Percentiles rank a stretch among this genome's conserved stretches.
These are phyloP conservation scores for Neurospora crassa DNA, from an alignment of 2,329 filamentous ascomycete species.

Conservation along the genomic window DNA sequence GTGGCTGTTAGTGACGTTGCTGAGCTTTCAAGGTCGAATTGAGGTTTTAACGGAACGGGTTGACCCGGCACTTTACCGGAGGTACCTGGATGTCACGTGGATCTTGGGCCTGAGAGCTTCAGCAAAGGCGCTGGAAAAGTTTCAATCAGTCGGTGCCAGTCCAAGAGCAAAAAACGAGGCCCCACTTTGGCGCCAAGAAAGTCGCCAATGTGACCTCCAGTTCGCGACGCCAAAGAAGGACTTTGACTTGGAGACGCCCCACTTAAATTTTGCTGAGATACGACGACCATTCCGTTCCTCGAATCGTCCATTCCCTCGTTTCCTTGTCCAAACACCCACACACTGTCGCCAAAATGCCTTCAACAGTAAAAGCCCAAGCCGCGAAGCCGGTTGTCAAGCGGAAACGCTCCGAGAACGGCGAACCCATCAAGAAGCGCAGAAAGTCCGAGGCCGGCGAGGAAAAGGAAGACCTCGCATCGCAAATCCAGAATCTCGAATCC, in stretches of 20 bases:
- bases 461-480: slow-evolving; percentile 44
- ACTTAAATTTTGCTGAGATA: slow-evolving; percentile 11
- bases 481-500: slow-evolving; percentile 66
- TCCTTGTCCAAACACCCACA: not conserved
- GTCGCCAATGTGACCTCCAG: not conserved
- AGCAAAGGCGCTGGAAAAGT: slow-evolving; percentile 4
- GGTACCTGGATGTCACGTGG: slow-evolving; percentile 29
- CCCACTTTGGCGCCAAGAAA: not conserved
- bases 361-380: slow-evolving; percentile 2
- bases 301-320: not conserved
- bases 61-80: slow-evolving; percentile 38
- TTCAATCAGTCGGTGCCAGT: not conserved
- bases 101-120: slow-evolving; percentile 26
- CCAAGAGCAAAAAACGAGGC: not conserved
- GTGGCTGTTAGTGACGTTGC: slow-evolving; percentile 33
- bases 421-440: slow-evolving; percentile 40
- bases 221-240: slow-evolving; percentile 1
- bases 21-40: slow-evolving; percentile 35
- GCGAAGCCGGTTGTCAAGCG: slow-evolving; percentile 30
- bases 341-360: slow-evolving; percentile 8
- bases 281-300: not conserved
- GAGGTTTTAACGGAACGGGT: slow-evolving; percentile 28
- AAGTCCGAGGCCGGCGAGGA: slow-evolving; percentile 39
- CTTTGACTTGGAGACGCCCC: slow-evolving; percentile 8
- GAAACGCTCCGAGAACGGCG: slow-evolving; percentile 36